Evolutionary conservation across 352 stramenopile species (phyloP).

Genomic region (Pythium vanterpoolii): DNA sequence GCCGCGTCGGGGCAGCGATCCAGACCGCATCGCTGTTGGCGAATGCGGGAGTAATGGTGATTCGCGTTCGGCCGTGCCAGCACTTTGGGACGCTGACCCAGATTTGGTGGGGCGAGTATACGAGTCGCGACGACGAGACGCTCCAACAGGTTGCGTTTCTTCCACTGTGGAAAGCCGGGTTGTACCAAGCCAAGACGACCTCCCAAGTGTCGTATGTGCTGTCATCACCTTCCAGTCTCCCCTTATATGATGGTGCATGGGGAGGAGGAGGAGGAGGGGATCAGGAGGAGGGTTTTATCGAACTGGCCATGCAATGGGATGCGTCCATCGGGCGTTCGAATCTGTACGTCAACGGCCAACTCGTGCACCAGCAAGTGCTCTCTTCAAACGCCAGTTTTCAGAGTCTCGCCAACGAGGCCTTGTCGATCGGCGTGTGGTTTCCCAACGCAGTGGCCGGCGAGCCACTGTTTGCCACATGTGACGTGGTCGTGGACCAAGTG

Average conservation of each 20-base stretch:
- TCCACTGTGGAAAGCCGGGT: slow-evolving; percentile 52
- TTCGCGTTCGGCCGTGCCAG: slow-evolving; percentile 47
- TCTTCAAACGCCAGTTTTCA: neutral
- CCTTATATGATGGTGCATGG: neutral
- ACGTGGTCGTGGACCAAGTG: slow-evolving; percentile 45
- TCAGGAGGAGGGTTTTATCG: slow-evolving; percentile 25
- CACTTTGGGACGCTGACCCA: slow-evolving; percentile 58
- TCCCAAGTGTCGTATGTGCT: slow-evolving; percentile 28
- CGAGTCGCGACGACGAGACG: slow-evolving; percentile 22
- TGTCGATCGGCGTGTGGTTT: slow-evolving; percentile 68
- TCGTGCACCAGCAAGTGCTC: slow-evolving; percentile 35
- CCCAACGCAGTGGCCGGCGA: slow-evolving; percentile 59
- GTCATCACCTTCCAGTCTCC: slow-evolving; percentile 16
- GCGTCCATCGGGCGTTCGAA: slow-evolving; percentile 48
- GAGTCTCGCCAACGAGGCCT: slow-evolving; percentile 16
- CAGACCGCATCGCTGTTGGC: slow-evolving; percentile 31
- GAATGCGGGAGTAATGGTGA: slow-evolving; percentile 48
- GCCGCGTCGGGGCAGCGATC: slow-evolving; percentile 53
- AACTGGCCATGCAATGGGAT: slow-evolving; percentile 68
- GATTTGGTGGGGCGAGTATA: slow-evolving; percentile 55
- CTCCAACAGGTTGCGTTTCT: slow-evolving; percentile 40
- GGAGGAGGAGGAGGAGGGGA: neutral
- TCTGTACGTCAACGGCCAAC: slow-evolving; percentile 53
- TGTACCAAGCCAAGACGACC: slow-evolving; percentile 53
- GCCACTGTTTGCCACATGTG: slow-evolving; percentile 49